Evolutionary conservation across 225 moss, liverwort and hornwort species (phyloP), one percentile per base, ranked within the genome.

Genomic region (Polytrichum formosum): DNA sequence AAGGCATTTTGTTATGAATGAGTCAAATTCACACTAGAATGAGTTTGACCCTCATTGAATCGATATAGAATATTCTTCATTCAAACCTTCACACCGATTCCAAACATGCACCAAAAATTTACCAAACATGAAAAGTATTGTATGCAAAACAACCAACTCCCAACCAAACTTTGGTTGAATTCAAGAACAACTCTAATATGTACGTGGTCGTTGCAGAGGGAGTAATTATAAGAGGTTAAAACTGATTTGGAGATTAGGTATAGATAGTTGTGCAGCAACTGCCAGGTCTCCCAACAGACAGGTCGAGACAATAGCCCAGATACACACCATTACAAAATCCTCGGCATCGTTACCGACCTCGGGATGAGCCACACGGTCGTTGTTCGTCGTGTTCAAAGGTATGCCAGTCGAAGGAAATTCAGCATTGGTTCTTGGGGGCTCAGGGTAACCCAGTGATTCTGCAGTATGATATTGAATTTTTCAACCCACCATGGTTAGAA

Each of bases 281-380:
- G 46, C 46, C 46, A 46, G 46, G 46, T 46, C 13, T 46, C 46
- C 46, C 21, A 58, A 22, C 58, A 58, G 21, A 58, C 19, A 21
- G 56, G 56, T 56, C 6, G n/a, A 70, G 21, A 63, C 65, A 56
- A 23, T 74, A 30, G 58, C 69, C 3, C 1, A 27, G 74, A 59
- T 55, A 81, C 87, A 87, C 83, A 87, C 87, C 83, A 83, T 78
- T 71, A 83, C 74, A 78, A 81, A 83, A 68, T 78, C 80, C 31
- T 83, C 87, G 76, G 72, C 87, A 78, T 76, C 83, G 62, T 76
- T 74, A 87, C 87, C 78, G 83, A 87, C 83, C 81, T 87, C 83
- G 72, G 83, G 81, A 76, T 83, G 87, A 67, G 87, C 81, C n/a
- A 83, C 78, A 74, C 53, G 65, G 53, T 83, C 71, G 54, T 78